phyloP scores from a whole-genome alignment of 2,329 filamentous ascomycete genomes.

The Trichoderma endophyticum region DNA sequence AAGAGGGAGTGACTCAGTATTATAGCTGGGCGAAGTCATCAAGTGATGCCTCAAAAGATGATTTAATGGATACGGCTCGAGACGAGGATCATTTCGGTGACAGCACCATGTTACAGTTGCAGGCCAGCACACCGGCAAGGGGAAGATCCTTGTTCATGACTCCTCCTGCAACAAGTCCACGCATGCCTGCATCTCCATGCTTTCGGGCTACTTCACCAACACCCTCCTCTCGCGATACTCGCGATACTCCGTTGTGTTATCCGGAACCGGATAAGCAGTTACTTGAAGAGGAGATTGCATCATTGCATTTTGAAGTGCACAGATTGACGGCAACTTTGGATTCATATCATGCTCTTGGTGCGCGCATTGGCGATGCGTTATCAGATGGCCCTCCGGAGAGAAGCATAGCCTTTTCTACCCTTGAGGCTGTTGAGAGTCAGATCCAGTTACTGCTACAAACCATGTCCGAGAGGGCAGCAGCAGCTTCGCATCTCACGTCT shows the following conservation, averaged over 20 bases:
- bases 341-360: constrained; percentile 43
- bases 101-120: constrained; percentile 48
- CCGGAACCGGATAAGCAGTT: constrained; percentile 42
- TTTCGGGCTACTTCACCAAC: constrained; percentile 25
- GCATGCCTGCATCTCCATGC: constrained; percentile 37
- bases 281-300: constrained; percentile 47
- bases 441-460: constrained; percentile 43
- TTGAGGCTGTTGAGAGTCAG: constrained; percentile 40
- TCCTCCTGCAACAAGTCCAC: constrained; percentile 54
- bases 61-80: constrained; percentile 40
- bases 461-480: constrained; percentile 48
- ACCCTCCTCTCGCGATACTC: constrained; percentile 33
- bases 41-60: constrained; percentile 43
- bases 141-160: constrained; percentile 50
- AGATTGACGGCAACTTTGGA: constrained; percentile 49
- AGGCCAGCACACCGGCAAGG: constrained; percentile 50
- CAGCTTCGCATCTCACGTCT: constrained; percentile 42
- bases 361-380: constrained; percentile 38
- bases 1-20: constrained; percentile 27
- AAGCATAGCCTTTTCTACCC: constrained; percentile 18
- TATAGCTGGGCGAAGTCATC: constrained; percentile 53
- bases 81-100: constrained; percentile 47
- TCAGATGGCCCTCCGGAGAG: constrained; percentile 20
- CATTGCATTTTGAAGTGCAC: constrained; percentile 46
- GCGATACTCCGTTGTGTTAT: constrained; percentile 42